phyloP scores from a whole-genome alignment of 78 protist genomes.

The Dictyostelium firmibasis region DNA sequence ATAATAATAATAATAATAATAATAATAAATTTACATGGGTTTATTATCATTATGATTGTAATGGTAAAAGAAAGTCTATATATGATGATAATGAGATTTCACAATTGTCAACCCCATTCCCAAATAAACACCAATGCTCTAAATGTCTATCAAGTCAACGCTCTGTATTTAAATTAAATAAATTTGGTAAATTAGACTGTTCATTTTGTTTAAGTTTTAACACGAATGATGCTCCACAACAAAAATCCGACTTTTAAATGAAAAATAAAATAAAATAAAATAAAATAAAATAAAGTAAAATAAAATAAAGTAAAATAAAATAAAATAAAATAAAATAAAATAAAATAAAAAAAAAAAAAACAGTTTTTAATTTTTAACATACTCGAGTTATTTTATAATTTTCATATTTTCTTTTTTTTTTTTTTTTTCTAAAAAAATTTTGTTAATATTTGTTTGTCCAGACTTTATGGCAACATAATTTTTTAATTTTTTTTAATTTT shows the following conservation, averaged over 20 bases:
- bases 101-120: not conserved
- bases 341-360: not conserved
- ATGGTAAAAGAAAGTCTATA: not conserved
- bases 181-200: not conserved
- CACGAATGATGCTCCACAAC: not conserved
- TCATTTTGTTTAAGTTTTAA: not conserved
- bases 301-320: not conserved
- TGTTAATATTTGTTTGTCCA: too few species aligned
- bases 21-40: conserved; percentile 6
- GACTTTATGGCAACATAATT: too few species aligned
- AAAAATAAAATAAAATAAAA: not conserved
- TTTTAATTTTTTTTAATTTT: too few species aligned
- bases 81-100: not conserved
- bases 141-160: not conserved
- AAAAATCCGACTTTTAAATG: not conserved
- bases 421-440: too few species aligned
- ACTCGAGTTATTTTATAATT: too few species aligned
- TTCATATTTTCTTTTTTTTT: too few species aligned
- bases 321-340: not conserved
- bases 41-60: not conserved
- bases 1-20: not conserved
- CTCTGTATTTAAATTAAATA: not conserved
- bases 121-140: not conserved
- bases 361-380: too few species aligned
- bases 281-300: not conserved